These are phyloP conservation scores for Canavalia ensiformis DNA, from an alignment of 306 rosid species.

Conservation along the genomic window DNA sequence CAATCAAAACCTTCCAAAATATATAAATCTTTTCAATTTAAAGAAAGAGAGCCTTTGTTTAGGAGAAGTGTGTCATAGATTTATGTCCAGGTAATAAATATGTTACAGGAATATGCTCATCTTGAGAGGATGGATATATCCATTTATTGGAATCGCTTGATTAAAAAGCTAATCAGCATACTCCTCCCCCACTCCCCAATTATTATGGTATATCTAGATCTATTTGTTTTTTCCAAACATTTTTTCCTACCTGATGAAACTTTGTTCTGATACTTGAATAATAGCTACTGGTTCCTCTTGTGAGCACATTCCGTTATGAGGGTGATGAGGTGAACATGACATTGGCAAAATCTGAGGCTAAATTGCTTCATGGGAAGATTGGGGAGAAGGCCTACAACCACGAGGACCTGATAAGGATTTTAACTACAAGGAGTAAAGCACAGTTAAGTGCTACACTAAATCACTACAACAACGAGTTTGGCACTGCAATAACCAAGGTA, in stretches of 20 bases:
- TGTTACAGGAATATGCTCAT: conserved; percentile 26
- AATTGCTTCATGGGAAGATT: conserved; percentile 75
- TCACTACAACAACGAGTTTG: conserved; percentile 74
- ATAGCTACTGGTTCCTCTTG: conserved; percentile 89
- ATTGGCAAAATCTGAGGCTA: conserved; percentile 80
- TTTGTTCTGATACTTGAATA: conserved; percentile 19
- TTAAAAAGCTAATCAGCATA: neutral
- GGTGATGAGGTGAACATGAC: conserved; percentile 80
- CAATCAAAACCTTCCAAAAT: neutral
- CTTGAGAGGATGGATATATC: conserved; percentile 16
- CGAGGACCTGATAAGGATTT: conserved; percentile 75
- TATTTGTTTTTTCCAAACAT: neutral
- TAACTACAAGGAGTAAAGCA: conserved; percentile 79
- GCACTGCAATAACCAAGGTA: conserved; percentile 81
- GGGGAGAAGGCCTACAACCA: conserved; percentile 64
- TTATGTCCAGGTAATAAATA: neutral
- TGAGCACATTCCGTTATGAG: conserved; percentile 72
- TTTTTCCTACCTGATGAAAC: conserved; percentile 27
- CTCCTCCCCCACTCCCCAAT: neutral
- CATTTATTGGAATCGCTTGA: conserved; percentile 11
- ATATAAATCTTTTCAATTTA: neutral
- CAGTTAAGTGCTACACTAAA: conserved; percentile 80
- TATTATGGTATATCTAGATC: conserved; percentile 9
- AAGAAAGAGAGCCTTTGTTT: conserved; percentile 23
- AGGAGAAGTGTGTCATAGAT: neutral